These are phyloP conservation scores for Penicillium janthinellum DNA, from an alignment of 2,329 filamentous ascomycete species.

Conservation along the genomic window DNA sequence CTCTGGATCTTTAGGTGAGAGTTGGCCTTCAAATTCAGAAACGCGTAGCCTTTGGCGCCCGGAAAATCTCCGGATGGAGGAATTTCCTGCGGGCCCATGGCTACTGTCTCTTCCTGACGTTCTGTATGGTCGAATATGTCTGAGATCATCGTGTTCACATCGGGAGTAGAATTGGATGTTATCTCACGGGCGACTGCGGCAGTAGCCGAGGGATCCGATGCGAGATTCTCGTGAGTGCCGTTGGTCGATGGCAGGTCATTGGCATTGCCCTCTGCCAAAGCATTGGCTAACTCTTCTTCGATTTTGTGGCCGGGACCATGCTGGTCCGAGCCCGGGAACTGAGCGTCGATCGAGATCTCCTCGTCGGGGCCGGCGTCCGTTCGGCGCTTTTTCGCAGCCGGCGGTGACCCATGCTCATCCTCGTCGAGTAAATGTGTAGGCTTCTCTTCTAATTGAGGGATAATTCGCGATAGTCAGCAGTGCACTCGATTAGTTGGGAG, in stretches of 20 bases:
- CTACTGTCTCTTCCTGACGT: conserved; percentile 43
- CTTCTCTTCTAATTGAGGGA: conserved; percentile 31
- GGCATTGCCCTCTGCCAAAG: conserved; percentile 34
- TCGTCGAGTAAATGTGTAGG: conserved; percentile 36
- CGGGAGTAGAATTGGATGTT: conserved; percentile 32
- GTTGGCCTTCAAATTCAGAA: conserved; percentile 48
- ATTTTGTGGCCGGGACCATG: conserved; percentile 36
- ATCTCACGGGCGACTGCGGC: conserved; percentile 19
- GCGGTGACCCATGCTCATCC: conserved; percentile 35
- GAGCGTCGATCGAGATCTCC: conserved; percentile 22
- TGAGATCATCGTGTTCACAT: conserved; percentile 44
- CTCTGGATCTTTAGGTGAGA: conserved; percentile 59
- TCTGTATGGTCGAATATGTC: conserved; percentile 49
- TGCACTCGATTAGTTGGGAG: not conserved
- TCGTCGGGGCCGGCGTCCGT: conserved; percentile 35
- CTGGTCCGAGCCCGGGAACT: conserved; percentile 26
- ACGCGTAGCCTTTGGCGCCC: conserved; percentile 38
- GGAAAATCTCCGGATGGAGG: conserved; percentile 32
- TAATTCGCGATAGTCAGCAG: not conserved
- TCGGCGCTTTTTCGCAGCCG: conserved; percentile 44
- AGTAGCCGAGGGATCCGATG: conserved; percentile 18
- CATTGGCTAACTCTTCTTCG: conserved; percentile 41
- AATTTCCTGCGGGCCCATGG: conserved; percentile 38
- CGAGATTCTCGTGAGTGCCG: conserved; percentile 23
- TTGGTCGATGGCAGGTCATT: conserved; percentile 31